Conservation (phyloP, 306 rosid genomes). For the Glycine latifolia region DNA sequence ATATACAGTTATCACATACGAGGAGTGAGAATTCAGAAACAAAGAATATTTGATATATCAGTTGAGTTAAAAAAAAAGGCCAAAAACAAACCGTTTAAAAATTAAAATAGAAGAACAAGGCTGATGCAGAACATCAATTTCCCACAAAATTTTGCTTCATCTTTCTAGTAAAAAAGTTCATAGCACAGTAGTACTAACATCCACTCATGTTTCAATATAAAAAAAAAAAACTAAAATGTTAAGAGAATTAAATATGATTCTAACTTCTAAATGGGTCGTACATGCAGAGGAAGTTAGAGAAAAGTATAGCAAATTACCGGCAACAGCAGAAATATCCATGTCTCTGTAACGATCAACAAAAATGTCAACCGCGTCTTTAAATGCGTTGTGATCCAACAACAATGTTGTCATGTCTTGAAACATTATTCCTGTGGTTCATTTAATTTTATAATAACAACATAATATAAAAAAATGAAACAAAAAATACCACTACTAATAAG, state of each 20-base stretch:
- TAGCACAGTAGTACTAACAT: background rate
- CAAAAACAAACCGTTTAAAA: background rate
- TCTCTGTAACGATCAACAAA: slow-evolving; percentile 30
- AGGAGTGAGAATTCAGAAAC: background rate
- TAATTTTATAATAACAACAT: background rate
- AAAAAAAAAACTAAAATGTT: no score
- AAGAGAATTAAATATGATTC: background rate
- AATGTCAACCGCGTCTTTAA: slow-evolving; percentile 11
- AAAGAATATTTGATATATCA: background rate
- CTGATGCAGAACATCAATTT: background rate
- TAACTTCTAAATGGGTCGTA: background rate
- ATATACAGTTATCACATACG: background rate
- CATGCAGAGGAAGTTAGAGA: background rate
- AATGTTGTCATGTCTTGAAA: slow-evolving; percentile 37
- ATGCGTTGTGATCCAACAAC: slow-evolving; percentile 28
- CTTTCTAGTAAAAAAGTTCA: background rate
- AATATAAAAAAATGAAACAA: background rate
- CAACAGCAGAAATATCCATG: slow-evolving; percentile 22
- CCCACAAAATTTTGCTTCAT: background rate
- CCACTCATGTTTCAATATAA: background rate
- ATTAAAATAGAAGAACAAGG: background rate
- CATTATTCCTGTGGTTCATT: slow-evolving; percentile 24
- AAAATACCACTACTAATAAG: no score
- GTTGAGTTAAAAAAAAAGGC: background rate
- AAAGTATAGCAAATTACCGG: slow-evolving; percentile 1